These are phyloP conservation scores for Aureoboletus auriporus DNA, from an alignment of 768 basidiomycete species.

Conservation along the genomic window DNA sequence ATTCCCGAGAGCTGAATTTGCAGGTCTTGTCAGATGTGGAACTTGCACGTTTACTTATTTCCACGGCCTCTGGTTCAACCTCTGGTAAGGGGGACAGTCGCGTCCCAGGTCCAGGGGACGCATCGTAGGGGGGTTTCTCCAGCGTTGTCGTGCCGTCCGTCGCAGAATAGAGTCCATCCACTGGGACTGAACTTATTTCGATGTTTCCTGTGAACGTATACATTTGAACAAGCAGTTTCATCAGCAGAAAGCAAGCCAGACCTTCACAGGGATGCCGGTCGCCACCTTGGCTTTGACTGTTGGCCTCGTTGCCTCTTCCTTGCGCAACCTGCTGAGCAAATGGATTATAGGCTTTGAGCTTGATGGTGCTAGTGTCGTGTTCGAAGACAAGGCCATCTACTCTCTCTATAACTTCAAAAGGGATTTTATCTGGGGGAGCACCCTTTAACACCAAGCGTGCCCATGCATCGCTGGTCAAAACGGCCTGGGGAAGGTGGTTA, in stretches of 20 bases:
- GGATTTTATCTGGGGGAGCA: background rate
- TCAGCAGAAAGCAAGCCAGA: background rate
- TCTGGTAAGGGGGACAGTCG: too few relatives aligned
- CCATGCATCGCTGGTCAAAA: slow-evolving; percentile 12
- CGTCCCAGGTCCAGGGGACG: too few relatives aligned
- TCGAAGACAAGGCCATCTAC: background rate
- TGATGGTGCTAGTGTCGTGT: slow-evolving; percentile 10
- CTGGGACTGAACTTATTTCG: background rate
- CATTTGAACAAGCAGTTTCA: background rate
- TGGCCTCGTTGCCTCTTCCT: background rate
- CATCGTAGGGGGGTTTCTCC: too few relatives aligned
- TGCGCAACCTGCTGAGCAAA: background rate
- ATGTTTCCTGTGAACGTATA: background rate
- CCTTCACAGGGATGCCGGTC: slow-evolving; percentile 4
- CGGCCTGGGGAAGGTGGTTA: slow-evolving; percentile 8
- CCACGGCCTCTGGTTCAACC: background rate
- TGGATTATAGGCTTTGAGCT: background rate
- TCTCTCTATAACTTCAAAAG: slow-evolving; percentile 4
- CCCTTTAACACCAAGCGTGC: slow-evolving; percentile 6
- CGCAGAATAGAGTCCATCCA: too few relatives aligned
- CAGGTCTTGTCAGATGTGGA: slow-evolving; percentile 16
- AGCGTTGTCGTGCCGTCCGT: too few relatives aligned
- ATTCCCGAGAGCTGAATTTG: slow-evolving; percentile 20
- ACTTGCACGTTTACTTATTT: background rate
- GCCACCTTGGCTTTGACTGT: background rate